Evolutionary conservation across 441 rosid genomes (phyloP).

Genomic region (Mallotus japonicus): DNA sequence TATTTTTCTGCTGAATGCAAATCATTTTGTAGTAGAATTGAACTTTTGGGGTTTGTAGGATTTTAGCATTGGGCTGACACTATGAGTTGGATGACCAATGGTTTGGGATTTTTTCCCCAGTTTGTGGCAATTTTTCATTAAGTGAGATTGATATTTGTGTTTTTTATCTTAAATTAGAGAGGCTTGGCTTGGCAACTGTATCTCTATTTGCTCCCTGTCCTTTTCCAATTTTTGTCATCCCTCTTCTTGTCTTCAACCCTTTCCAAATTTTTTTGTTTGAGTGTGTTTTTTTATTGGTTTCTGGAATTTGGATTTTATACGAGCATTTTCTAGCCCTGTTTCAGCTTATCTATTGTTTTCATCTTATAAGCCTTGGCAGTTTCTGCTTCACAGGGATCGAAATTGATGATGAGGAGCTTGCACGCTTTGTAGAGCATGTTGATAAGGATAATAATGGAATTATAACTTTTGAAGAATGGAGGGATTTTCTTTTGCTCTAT

Average conservation of each 20-base stretch:
- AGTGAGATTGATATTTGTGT: no score
- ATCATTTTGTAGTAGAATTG: background rate
- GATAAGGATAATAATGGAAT: slow-evolving; percentile 94
- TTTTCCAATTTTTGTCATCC: background rate
- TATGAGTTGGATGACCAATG: background rate
- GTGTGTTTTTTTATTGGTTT: background rate
- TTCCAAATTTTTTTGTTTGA: background rate
- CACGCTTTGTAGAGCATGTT: slow-evolving; percentile 92
- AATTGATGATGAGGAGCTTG: slow-evolving; percentile 88
- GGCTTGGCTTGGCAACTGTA: no score
- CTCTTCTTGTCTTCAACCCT: background rate
- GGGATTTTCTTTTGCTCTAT: slow-evolving; percentile 89
- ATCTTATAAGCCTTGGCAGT: slow-evolving; percentile 71
- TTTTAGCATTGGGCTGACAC: background rate
- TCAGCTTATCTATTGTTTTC: slow-evolving; percentile 31
- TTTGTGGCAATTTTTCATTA: no score
- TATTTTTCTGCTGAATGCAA: background rate
- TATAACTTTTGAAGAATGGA: slow-evolving; percentile 96
- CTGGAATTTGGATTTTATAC: background rate
- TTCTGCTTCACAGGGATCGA: slow-evolving; percentile 76
- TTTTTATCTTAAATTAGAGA: no score
- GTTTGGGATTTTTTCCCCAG: background rate
- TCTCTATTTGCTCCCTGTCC: no score
- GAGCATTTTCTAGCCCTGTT: background rate
- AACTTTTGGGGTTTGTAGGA: background rate